These are phyloP conservation scores for Botrytis medusae DNA, from an alignment of 2,329 filamentous ascomycete genomes.

Conservation along the genomic window DNA sequence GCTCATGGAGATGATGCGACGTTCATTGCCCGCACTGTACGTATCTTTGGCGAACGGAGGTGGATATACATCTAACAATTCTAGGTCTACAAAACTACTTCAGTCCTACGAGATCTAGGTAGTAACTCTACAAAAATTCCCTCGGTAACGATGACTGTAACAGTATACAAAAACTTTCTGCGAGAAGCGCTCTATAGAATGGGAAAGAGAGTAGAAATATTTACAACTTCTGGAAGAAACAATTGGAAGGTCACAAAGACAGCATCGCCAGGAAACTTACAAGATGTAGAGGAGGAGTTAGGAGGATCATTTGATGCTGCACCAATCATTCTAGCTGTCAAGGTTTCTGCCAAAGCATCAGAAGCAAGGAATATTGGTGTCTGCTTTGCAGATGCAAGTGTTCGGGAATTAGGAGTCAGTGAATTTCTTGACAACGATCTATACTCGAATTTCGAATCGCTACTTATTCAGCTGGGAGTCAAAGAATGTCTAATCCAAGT, in stretches of 20 bases:
- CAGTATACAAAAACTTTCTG: constrained; percentile 93
- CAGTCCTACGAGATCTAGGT: constrained; percentile 87
- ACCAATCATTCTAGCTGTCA: constrained; percentile 93
- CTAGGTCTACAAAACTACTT: constrained; percentile 94
- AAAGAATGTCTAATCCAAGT: constrained; percentile 87
- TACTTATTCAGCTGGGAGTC: constrained; percentile 93
- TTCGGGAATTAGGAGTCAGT: constrained; percentile 91
- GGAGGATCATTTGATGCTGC: constrained; percentile 86
- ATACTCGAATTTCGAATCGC: constrained; percentile 95
- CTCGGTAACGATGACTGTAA: constrained; percentile 93
- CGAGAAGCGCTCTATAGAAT: constrained; percentile 90
- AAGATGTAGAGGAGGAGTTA: constrained; percentile 95
- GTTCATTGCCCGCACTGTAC: constrained; percentile 75
- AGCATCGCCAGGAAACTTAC: constrained; percentile 91
- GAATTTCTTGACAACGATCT: constrained; percentile 99
- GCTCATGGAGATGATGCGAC: constrained; percentile 84
- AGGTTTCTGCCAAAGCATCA: constrained; percentile 81
- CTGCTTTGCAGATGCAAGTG: constrained; percentile 96
- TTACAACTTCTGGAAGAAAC: constrained; percentile 75
- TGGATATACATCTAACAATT: constrained; percentile 14
- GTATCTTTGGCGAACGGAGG: constrained; percentile 28
- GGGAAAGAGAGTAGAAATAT: constrained; percentile 89
- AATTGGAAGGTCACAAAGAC: constrained; percentile 92
- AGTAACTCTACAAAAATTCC: constrained; percentile 80
- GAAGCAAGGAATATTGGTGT: constrained; percentile 88